These are phyloP conservation scores for Bidens hawaiensis DNA, from an alignment of 140 eudicot genomes.

Conservation along the genomic window DNA sequence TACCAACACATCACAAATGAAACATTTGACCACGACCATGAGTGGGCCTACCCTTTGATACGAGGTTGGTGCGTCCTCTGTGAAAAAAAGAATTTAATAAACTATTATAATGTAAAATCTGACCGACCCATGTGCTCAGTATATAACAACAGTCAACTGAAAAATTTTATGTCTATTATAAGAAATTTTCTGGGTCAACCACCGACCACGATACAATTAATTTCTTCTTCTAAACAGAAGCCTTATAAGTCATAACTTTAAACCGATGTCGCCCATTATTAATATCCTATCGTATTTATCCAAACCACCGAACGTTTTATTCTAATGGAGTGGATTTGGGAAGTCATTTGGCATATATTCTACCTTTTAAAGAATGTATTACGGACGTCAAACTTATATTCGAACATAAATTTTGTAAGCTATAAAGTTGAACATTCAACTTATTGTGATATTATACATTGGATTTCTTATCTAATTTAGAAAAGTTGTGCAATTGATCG, in stretches of 20 bases:
- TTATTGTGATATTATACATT: background rate
- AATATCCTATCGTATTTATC: slow-evolving; percentile 23
- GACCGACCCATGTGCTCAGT: too few species aligned
- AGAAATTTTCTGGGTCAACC: too few species aligned
- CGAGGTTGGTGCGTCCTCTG: too few species aligned
- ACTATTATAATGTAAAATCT: too few species aligned
- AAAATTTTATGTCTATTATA: too few species aligned
- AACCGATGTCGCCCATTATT: background rate
- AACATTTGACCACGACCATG: too few species aligned
- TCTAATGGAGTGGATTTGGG: slow-evolving; percentile 22
- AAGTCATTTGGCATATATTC: slow-evolving; percentile 29
- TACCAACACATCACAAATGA: background rate
- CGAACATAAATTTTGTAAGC: slow-evolving; percentile 6
- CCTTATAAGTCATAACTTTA: background rate
- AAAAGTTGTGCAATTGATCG: slow-evolving; percentile 3
- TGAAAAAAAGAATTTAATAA: too few species aligned
- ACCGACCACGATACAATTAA: too few species aligned
- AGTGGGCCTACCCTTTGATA: too few species aligned
- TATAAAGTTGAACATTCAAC: slow-evolving; percentile 20
- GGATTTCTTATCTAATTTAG: slow-evolving; percentile 16
- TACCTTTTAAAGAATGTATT: slow-evolving; percentile 17
- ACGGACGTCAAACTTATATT: slow-evolving; percentile 22
- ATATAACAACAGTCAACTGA: too few species aligned
- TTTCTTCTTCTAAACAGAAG: background rate
- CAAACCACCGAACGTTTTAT: slow-evolving; percentile 26